Evolutionary conservation across 1,139 yeast genomes (phyloP).

Genomic region (Candida tetrigidarum): DNA sequence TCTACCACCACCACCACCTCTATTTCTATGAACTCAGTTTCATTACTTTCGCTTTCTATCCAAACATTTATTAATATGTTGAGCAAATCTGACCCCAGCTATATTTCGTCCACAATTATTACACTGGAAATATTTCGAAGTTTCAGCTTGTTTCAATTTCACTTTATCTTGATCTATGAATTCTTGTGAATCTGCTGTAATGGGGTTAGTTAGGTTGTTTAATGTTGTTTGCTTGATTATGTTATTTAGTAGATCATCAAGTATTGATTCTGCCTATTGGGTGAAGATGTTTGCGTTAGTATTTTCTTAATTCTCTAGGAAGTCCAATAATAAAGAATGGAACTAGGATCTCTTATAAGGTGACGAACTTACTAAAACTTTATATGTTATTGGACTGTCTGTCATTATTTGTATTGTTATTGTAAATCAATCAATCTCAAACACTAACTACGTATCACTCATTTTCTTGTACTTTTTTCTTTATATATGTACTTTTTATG

Average conservation of each 20-base stretch:
- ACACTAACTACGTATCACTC: neutral
- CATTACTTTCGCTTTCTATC: constrained; percentile 38
- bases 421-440: neutral
- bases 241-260: constrained; percentile 39
- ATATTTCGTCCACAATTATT: constrained; percentile 82
- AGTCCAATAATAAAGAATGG: no score
- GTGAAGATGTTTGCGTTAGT: constrained; percentile 11
- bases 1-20: neutral
- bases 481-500: neutral
- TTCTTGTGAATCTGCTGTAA: constrained; percentile 32
- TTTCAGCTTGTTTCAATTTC: constrained; percentile 42
- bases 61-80: constrained; percentile 87
- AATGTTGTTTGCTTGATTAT: constrained; percentile 40
- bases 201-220: constrained; percentile 29
- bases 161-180: constrained; percentile 47
- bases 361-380: constrained; percentile 20
- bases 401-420: constrained; percentile 15
- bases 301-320: neutral
- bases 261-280: constrained; percentile 35
- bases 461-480: neutral
- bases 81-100: constrained; percentile 91
- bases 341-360: no score
- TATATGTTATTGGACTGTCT: constrained; percentile 20
- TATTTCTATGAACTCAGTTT: neutral
- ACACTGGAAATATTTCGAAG: constrained; percentile 69